Conservation (phyloP, 2,329 filamentous ascomycete species). For the Aspergillus oerlinghausenensis region DNA sequence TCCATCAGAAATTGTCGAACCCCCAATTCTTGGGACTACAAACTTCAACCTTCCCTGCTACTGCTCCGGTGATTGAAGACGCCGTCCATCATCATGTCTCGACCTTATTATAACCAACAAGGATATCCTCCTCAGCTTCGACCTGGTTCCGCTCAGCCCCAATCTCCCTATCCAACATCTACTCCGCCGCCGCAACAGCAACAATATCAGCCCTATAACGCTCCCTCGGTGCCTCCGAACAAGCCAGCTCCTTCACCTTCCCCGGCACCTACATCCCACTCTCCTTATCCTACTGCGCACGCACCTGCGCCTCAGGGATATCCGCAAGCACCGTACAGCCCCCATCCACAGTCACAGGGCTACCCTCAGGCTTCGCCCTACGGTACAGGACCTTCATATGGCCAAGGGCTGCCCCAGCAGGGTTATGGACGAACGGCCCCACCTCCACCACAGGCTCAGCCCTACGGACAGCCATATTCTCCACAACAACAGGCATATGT, state of each 20-base stretch:
- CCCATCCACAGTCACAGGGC: constrained; percentile 21
- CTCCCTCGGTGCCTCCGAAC: constrained; percentile 26
- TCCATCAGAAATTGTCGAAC: constrained; percentile 2
- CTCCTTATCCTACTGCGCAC: constrained; percentile 24
- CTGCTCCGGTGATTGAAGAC: constrained; percentile 11
- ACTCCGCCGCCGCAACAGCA: constrained; percentile 27
- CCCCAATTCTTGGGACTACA: constrained; percentile 1
- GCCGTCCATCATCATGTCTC: constrained; percentile 28
- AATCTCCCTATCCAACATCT: constrained; percentile 34
- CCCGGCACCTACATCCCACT: constrained; percentile 2
- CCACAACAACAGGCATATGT: constrained; percentile 32
- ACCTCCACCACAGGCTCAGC: constrained; percentile 35
- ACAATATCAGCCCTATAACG: constrained; percentile 34
- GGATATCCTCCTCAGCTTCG: constrained; percentile 33
- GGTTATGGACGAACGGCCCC: constrained; percentile 41
- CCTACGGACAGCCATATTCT: constrained; percentile 33
- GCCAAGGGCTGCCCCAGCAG: constrained; percentile 20
- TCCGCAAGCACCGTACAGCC: constrained; percentile 36
- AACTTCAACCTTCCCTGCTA: constrained; percentile 6
- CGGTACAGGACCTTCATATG: constrained; percentile 15
- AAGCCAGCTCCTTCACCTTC: constrained; percentile 29
- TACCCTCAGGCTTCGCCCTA: constrained; percentile 26
- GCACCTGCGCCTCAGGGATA: constrained; percentile 32
- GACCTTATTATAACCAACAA: constrained; percentile 31
- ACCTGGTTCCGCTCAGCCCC: constrained; percentile 30